Conservation (phyloP, 331 rosid species). For the Cucumis variabilis region DNA sequence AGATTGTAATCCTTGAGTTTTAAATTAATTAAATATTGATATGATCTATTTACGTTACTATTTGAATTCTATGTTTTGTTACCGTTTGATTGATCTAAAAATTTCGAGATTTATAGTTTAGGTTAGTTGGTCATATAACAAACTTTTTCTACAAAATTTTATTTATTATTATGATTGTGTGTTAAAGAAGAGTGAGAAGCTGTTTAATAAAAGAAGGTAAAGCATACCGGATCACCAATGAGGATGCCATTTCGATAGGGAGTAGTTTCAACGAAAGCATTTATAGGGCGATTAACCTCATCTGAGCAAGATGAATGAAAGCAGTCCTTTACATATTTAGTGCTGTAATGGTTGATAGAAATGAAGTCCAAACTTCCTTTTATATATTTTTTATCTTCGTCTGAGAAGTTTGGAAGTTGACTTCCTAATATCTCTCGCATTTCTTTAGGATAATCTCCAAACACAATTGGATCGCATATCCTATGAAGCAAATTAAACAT, state of each 20-base stretch:
- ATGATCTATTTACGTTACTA: too few relatives aligned
- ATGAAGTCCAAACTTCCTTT: constrained; percentile 62
- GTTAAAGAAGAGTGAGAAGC: neutral
- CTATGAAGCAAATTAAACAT: constrained; percentile 33
- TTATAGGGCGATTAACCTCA: constrained; percentile 46
- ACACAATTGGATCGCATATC: constrained; percentile 60
- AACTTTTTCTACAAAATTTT: too few relatives aligned
- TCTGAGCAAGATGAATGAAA: constrained; percentile 42
- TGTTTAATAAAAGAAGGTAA: neutral
- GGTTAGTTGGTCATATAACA: too few relatives aligned
- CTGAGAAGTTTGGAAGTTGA: constrained; percentile 56
- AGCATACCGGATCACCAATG: constrained; percentile 63
- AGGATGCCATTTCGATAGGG: constrained; percentile 58
- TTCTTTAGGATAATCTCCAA: constrained; percentile 70
- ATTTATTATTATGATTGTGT: too few relatives aligned
- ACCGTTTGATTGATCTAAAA: too few relatives aligned
- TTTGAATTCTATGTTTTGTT: too few relatives aligned
- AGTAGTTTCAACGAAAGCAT: constrained; percentile 49
- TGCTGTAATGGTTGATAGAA: constrained; percentile 62
- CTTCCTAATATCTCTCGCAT: constrained; percentile 59
- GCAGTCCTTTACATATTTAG: constrained; percentile 66
- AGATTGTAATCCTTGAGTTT: too few relatives aligned
- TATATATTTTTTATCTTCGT: constrained; percentile 47
- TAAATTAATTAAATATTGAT: too few relatives aligned
- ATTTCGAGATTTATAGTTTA: too few relatives aligned